A percentile compares a stretch with the other conserved stretches of the same genome.
These are phyloP conservation scores for Zygosaccharomyces siamensis DNA, from an alignment of 805 yeast species.

Conservation along the genomic window DNA sequence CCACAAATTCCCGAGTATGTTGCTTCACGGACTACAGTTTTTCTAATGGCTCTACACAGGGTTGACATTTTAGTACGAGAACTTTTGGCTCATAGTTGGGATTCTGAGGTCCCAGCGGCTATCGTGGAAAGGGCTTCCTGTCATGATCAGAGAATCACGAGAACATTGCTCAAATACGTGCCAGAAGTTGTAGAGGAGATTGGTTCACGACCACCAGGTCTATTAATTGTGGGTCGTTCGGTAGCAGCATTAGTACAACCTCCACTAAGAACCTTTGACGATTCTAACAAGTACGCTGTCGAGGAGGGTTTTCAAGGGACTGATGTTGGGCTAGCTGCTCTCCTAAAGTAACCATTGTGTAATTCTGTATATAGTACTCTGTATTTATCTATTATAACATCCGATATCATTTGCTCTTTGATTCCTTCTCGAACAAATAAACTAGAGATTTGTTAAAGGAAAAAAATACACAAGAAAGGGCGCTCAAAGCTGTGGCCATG, in stretches of 20 bases:
- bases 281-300: conserved; percentile 22
- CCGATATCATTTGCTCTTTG: not conserved
- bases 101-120: conserved; percentile 66
- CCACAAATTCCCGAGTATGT: conserved; percentile 77
- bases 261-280: conserved; percentile 24
- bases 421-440: not conserved
- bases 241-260: conserved; percentile 47
- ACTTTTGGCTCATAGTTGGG: conserved; percentile 60
- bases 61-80: conserved; percentile 46
- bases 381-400: not conserved
- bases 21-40: conserved; percentile 71
- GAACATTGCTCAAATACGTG: conserved; percentile 64
- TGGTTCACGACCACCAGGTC: conserved; percentile 91
- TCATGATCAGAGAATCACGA: conserved; percentile 81
- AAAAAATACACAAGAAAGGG: not conserved
- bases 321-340: conserved; percentile 8
- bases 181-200: conserved; percentile 67
- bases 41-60: conserved; percentile 86
- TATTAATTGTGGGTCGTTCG: conserved; percentile 74
- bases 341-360: not conserved
- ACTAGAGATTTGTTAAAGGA: not conserved
- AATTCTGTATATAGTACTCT: not conserved
- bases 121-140: conserved; percentile 89
- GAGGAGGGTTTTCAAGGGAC: conserved; percentile 36
- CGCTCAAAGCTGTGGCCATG: conserved; percentile 2